Conservation (phyloP, 1,284 basidiomycete genomes). For the Moesziomyces parantarcticus region DNA sequence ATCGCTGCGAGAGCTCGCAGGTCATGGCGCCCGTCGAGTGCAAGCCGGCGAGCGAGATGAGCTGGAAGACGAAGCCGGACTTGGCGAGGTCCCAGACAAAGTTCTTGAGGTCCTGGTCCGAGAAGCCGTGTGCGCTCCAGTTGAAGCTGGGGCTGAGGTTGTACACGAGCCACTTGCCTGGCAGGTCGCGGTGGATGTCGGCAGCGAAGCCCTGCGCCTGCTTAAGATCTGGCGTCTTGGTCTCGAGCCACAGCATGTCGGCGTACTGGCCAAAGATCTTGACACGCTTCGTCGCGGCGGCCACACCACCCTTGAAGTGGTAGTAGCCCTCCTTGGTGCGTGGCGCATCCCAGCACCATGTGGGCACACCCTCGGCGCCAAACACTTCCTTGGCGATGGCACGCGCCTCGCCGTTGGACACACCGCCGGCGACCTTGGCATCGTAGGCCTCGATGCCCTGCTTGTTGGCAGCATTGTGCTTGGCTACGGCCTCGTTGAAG, state of each 20-base stretch:
- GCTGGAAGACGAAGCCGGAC: constrained; percentile 66
- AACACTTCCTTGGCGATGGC: constrained; percentile 79
- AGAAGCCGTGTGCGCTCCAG: constrained; percentile 85
- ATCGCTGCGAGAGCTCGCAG: constrained; percentile 69
- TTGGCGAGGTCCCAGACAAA: constrained; percentile 66
- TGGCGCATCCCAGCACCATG: constrained; percentile 92
- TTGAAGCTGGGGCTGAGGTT: constrained; percentile 94
- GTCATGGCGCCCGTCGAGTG: constrained; percentile 63
- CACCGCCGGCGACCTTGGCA: constrained; percentile 75
- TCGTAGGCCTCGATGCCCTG: constrained; percentile 71
- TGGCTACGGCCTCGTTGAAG: constrained; percentile 80
- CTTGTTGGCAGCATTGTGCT: constrained; percentile 59
- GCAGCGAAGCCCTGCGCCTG: constrained; percentile 83
- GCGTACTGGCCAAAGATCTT: constrained; percentile 75
- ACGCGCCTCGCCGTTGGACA: constrained; percentile 80
- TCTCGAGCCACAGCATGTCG: constrained; percentile 76
- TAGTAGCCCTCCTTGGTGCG: constrained; percentile 92
- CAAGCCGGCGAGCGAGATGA: constrained; percentile 66
- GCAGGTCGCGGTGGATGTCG: constrained; percentile 78
- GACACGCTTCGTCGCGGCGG: constrained; percentile 84
- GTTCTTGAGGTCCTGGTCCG: constrained; percentile 71
- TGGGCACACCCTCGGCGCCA: constrained; percentile 73
- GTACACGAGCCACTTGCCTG: constrained; percentile 89
- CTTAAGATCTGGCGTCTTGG: constrained; percentile 82
- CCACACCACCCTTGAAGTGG: constrained; percentile 84